Evolutionary conservation across 768 basidiomycete genomes (phyloP), one percentile per base, ranked within the genome.

Genomic region (Suillus decipiens): DNA sequence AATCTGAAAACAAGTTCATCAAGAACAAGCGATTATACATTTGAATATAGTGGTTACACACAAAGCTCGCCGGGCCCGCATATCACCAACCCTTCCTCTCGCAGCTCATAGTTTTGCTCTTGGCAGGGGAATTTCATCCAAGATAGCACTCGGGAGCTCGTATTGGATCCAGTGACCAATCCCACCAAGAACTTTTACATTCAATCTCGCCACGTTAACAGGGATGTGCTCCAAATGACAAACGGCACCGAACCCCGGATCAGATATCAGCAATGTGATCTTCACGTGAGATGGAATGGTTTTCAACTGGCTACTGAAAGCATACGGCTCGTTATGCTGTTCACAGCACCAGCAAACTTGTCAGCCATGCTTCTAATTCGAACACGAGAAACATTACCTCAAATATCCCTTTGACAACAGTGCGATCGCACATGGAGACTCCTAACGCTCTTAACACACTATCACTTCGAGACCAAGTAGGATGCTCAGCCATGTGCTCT

Each of bases 81-180:
- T 5, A 33, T 19, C 10, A 11, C 19, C 14, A 1, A 9, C 28
- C 24, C 48, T 50, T 48, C 2, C 8, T 28, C 5, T 19, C 5
- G 19, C 31, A 5, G 17, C 31, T 53, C 51, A 53, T 31, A 53
- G 4, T 11, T 33, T 53, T 53, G 31, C 17, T n/a, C 19, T 53
- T 53, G 51, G 31, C 11, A 33, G 31, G 10, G 51, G 31, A 12
- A 53, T 11, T 53, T 58, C 66, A 22, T 61, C 54, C 34, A 68
- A 41, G 22, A 70, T 64, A 51, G 61, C 39, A 17, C 59, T 59
- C 17, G 64, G 66, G n/a, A 60, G 60, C 7, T 65, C 66, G 7
- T 64, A 53, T 37, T 68, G 69, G 36, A 61, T 68, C 69, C 66
- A 70, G 53, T 68, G 66, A n/a, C 59, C 60, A 9, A 66, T 58